These are phyloP conservation scores for Rhodotorula toruloides DNA, from an alignment of 768 basidiomycete genomes.

Conservation along the genomic window DNA sequence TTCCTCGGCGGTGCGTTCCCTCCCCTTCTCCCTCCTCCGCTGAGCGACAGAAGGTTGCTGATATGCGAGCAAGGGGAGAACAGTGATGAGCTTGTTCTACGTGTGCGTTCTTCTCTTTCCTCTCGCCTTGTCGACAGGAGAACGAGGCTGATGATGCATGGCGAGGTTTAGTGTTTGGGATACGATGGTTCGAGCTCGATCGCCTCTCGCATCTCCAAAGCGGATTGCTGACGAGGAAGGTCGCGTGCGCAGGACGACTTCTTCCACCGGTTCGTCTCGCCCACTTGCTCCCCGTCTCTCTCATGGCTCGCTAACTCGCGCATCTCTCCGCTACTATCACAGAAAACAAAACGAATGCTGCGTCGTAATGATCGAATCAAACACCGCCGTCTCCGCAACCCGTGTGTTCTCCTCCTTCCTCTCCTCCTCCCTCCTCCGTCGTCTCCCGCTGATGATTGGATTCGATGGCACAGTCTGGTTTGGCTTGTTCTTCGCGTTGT, in stretches of 20 bases:
- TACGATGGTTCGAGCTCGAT: conserved; percentile 1
- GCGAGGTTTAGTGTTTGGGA: conserved; percentile 21
- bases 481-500: background rate
- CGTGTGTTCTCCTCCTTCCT: background rate
- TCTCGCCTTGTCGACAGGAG: too few species aligned
- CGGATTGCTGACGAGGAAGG: background rate
- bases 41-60: background rate
- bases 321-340: background rate
- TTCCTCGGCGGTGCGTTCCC: conserved; percentile 4
- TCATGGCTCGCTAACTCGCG: background rate
- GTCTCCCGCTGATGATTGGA: background rate
- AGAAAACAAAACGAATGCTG: conserved; percentile 23
- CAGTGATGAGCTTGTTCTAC: conserved; percentile 21
- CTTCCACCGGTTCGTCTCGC: background rate
- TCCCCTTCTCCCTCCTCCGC: background rate
- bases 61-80: background rate
- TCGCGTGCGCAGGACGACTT: conserved; percentile 16
- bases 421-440: background rate
- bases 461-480: conserved; percentile 6
- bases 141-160: too few species aligned
- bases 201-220: background rate
- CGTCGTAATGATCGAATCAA: conserved; percentile 16
- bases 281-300: background rate
- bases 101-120: background rate
- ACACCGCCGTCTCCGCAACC: background rate